Base-by-base conservation (phyloP, 176 grass and related monocot genomes). In the Dendrocalamus sinicus region DNA sequence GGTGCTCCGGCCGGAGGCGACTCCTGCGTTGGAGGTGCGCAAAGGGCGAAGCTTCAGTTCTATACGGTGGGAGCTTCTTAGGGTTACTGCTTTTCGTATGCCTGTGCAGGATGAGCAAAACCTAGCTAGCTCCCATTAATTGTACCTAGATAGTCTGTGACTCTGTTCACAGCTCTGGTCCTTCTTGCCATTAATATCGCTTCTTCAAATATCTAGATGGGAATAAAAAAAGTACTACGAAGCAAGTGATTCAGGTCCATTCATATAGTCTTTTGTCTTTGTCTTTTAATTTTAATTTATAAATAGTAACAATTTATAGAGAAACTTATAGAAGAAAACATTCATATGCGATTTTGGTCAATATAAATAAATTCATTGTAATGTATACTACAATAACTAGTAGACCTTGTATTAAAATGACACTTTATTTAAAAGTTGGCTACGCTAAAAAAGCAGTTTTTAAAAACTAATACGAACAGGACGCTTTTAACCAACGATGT, bases 321-420 rank as follows among this genome's bases (percentile, higher is more conserved):
- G 0, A 39, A 5, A 0, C 0, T 39, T 37, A 5, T 37, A 37
- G 37, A 37, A 5, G 3, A 5, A 37, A 2, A 37, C 3, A 37
- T 37, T 37, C 0, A 0, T 5, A 5, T 39, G 0, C 4, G 37
- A 39, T 39, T 39, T 39, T 39, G 0, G 5, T 0, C 0, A 39
- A 39, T 39, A 39, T 39, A 39, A 39, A 39, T 39, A 39, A 39
- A 4, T 0, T 39, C 5, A 0, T 0, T 39, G 5, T 0, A 39
- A 39, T 39, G 5, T 39, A 39, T 39, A 39, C 0, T 39, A 39
- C 5, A 39, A 39, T 39, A 2, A 5, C 5, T 39, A 39, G 0
- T 39, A 39, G 5, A 0, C 5, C 0, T 1, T 5, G 37, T 39
- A 4, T 39, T 39, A 39, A 39, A 39, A 39, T 3, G 37, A 39